phyloP scores from a whole-genome alignment of 2,329 filamentous ascomycete species.

The Penicillium sp. region DNA sequence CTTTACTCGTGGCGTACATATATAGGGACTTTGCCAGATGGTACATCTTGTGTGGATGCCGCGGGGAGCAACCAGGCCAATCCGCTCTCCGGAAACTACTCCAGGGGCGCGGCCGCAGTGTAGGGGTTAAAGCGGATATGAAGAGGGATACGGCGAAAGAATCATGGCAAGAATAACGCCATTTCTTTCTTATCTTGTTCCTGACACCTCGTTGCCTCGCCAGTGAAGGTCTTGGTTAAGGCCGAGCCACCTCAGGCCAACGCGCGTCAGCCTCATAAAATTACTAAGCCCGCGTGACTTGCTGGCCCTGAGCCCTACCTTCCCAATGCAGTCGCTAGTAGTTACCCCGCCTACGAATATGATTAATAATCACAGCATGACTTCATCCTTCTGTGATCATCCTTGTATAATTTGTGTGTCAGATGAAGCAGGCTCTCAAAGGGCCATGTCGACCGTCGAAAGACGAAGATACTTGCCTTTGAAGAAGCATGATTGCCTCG shows the following conservation, averaged over 20 bases:
- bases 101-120: slow-evolving; percentile 22
- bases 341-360: background rate
- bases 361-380: slow-evolving; percentile 15
- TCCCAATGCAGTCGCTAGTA: slow-evolving; percentile 9
- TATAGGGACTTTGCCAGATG: slow-evolving; percentile 95
- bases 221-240: background rate
- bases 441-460: background rate
- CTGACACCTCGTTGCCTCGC: background rate
- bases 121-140: slow-evolving; percentile 21
- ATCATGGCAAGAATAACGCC: slow-evolving; percentile 30
- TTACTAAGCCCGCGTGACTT: too few relatives aligned
- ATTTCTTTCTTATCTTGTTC: slow-evolving; percentile 7
- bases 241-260: slow-evolving; percentile 16
- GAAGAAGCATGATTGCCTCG: background rate
- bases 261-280: slow-evolving; percentile 29
- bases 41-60: slow-evolving; percentile 68
- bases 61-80: slow-evolving; percentile 21
- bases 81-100: slow-evolving; percentile 19
- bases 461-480: background rate
- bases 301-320: slow-evolving; percentile 26
- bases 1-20: slow-evolving; percentile 93
- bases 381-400: slow-evolving; percentile 4
- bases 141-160: slow-evolving; percentile 11
- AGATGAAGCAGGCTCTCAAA: background rate
- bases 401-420: background rate